Conservation (phyloP, 192 early-diverging fungal species). For the Funneliformis mosseae region DNA sequence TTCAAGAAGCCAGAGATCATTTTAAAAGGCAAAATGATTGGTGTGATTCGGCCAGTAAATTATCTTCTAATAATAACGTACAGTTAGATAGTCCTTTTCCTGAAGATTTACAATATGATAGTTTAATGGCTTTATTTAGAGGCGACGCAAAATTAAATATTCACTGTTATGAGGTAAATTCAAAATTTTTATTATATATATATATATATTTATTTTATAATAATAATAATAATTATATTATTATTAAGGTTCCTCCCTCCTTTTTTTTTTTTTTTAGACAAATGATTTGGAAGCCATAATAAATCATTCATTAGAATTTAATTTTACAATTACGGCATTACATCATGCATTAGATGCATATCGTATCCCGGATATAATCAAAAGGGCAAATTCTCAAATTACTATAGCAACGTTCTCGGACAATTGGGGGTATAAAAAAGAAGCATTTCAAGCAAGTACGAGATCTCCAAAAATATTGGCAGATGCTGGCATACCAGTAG, state of each 20-base stretch:
- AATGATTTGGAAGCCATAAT: constrained; percentile 76
- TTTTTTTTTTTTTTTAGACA: constrained; percentile 32
- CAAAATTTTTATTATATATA: no score
- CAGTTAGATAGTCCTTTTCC: constrained; percentile 59
- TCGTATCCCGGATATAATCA: constrained; percentile 63
- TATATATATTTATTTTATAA: no score
- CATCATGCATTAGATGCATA: constrained; percentile 84
- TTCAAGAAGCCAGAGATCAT: constrained; percentile 53
- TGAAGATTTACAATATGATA: constrained; percentile 60
- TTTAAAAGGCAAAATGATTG: constrained; percentile 61
- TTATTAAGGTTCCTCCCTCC: no score
- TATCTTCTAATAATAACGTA: constrained; percentile 37
- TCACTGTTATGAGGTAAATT: constrained; percentile 73
- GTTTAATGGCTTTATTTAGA: constrained; percentile 65
- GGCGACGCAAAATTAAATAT: constrained; percentile 71
- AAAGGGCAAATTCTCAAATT: constrained; percentile 60
- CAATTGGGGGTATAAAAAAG: constrained; percentile 73
- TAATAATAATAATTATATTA: no score
- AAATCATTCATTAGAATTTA: constrained; percentile 70
- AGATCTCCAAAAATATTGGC: constrained; percentile 59
- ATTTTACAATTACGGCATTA: constrained; percentile 71
- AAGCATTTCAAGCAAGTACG: constrained; percentile 71
- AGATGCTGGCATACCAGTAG: constrained; percentile 72
- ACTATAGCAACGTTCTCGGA: constrained; percentile 72
- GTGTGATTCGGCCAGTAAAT: constrained; percentile 47